Base-by-base conservation (phyloP, 257 asterid genomes). In the Lithospermum erythrorhizon region DNA sequence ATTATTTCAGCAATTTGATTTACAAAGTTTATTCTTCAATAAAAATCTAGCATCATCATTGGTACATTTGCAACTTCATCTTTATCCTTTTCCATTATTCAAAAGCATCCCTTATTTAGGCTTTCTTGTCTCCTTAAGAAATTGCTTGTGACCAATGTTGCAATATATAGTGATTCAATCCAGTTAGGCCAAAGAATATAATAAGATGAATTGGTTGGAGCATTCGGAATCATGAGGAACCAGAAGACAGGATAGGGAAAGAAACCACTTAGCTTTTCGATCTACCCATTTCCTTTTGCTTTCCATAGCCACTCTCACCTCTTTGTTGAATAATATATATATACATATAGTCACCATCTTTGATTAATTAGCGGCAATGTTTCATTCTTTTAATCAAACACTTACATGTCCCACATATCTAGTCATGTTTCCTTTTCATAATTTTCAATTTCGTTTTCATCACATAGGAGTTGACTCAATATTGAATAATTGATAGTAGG, bases 211-310 rank as follows among this genome's bases (percentile, higher is more conserved):
- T 53, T 18, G 23, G 21, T 52, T 20, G 57, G 57, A 53, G 57
- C 57, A 6, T 53, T 53, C 4, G 14, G 27, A 20, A 53, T 53
- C 57, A 53, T 53, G 23, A 53, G 57, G 57, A 53, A 53, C 57
- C 57, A 53, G 57, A 53, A 53, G 57, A 53, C 57, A 53, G 25
- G 57, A 53, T 53, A 53, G 21, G 57, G 16, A 20, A 53, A 20
- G 57, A 53, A n/a, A n/a, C 57, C 57, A 53, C 11, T 53, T 53
- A 22, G 56, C 18, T 41, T 41, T 13, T 11, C 17, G 49, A 41
- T 20, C 57, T 53, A 53, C 57, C 15, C 24, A 53, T 53, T 19
- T 53, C 23, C 57, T 8, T 3, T 53, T 53, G 11, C 57, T 53
- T n/a, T 19, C 25, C 4, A 9, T 53, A 19, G 4, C 57, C 49